phyloP scores from a whole-genome alignment of 371 early-diverging fungal species.

The Apophysomyces ossiformis region DNA sequence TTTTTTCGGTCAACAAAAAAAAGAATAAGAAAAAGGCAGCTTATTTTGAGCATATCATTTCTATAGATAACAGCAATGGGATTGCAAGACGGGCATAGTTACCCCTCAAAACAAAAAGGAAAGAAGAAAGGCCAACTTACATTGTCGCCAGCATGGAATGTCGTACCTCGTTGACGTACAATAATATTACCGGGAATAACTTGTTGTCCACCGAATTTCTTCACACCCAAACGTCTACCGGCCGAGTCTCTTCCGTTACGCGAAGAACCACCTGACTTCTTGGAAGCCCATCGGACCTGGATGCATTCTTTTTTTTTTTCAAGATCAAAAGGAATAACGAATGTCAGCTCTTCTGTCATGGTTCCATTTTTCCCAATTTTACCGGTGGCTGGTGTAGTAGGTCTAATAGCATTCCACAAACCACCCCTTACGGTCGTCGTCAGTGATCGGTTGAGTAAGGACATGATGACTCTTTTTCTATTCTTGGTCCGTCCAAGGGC shows the following conservation, averaged over 20 bases:
- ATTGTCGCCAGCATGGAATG: slow-evolving; percentile 89
- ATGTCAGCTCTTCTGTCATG: not conserved
- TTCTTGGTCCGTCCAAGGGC: too few species aligned
- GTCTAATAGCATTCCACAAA: slow-evolving; percentile 7
- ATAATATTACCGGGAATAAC: slow-evolving; percentile 92
- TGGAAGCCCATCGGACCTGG: slow-evolving; percentile 91
- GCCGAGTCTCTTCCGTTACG: slow-evolving; percentile 94
- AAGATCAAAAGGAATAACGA: not conserved
- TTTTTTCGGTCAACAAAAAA: not conserved
- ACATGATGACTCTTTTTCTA: slow-evolving; percentile 13
- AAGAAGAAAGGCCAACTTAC: slow-evolving; percentile 46
- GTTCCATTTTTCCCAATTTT: not conserved
- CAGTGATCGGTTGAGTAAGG: slow-evolving; percentile 25
- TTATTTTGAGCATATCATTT: too few species aligned
- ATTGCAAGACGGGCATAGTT: not conserved
- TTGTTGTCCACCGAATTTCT: slow-evolving; percentile 83
- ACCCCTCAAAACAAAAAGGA: not conserved
- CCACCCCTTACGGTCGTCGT: slow-evolving; percentile 13
- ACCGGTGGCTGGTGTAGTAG: slow-evolving; percentile 13
- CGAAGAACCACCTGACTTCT: slow-evolving; percentile 91
- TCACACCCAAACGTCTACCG: slow-evolving; percentile 93
- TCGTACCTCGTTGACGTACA: slow-evolving; percentile 91
- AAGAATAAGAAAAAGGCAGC: too few species aligned
- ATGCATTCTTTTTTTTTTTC: slow-evolving; percentile 1
- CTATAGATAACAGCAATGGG: too few species aligned